These are phyloP conservation scores for Petunia secreta DNA, from an alignment of 257 asterid species.

Conservation along the genomic window DNA sequence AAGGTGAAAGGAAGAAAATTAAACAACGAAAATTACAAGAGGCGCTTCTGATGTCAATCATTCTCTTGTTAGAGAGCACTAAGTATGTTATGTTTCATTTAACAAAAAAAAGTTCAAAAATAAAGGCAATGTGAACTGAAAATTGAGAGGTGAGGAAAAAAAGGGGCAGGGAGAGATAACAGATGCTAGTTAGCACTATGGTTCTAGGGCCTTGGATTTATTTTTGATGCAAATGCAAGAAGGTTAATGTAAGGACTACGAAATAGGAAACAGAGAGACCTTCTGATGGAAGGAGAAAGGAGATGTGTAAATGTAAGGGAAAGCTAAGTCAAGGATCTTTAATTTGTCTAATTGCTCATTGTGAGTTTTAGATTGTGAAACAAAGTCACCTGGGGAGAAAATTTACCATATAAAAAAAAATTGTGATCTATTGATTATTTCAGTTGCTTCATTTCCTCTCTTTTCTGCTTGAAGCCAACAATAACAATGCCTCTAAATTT, in stretches of 20 bases:
- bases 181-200: not conserved
- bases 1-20: not conserved
- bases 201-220: not conserved
- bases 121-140: not conserved
- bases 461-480: slow-evolving; percentile 12
- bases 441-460: slow-evolving; percentile 4
- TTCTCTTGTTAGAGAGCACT: not conserved
- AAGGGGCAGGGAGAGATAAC: not conserved
- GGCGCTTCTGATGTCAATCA: not conserved
- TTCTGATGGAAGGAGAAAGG: not conserved
- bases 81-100: not conserved
- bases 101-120: not conserved
- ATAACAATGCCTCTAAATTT: not conserved
- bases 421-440: not conserved
- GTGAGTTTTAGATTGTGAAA: not conserved
- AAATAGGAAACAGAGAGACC: not conserved
- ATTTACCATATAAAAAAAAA: too few relatives aligned
- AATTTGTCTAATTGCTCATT: not conserved
- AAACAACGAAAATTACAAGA: not conserved
- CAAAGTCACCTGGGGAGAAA: not conserved
- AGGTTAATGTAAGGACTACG: not conserved
- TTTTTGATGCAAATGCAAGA: not conserved
- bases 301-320: not conserved
- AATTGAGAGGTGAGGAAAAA: not conserved
- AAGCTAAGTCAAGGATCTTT: not conserved